Conservation (phyloP, 768 basidiomycete genomes). For the Serendipita vermifera region DNA sequence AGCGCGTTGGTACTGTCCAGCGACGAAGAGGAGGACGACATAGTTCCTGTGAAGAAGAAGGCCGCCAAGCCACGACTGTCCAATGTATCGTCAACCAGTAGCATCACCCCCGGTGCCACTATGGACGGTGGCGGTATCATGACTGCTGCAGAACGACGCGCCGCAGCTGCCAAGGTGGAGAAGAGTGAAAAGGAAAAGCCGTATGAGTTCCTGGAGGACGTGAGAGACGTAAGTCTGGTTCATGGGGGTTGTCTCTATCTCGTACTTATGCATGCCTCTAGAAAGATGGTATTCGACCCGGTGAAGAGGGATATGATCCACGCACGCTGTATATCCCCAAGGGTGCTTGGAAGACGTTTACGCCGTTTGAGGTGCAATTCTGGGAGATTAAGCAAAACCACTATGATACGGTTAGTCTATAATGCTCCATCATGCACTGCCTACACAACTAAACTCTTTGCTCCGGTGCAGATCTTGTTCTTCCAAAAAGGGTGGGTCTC, state of each 20-base stretch:
- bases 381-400: slow-evolving; percentile 97
- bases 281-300: slow-evolving; percentile 70
- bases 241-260: not conserved
- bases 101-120: not conserved
- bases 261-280: slow-evolving; percentile 22
- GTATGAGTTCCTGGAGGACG: slow-evolving; percentile 58
- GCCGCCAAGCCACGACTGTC: slow-evolving; percentile 9
- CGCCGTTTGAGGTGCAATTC: slow-evolving; percentile 92
- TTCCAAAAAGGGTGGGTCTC: slow-evolving; percentile 85
- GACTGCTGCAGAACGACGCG: slow-evolving; percentile 70
- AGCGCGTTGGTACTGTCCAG: not conserved
- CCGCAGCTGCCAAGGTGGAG: slow-evolving; percentile 63
- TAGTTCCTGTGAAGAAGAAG: slow-evolving; percentile 11
- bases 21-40: slow-evolving; percentile 25
- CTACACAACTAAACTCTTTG: slow-evolving; percentile 12
- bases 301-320: slow-evolving; percentile 81
- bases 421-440: slow-evolving; percentile 19
- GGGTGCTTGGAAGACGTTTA: slow-evolving; percentile 67
- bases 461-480: slow-evolving; percentile 65
- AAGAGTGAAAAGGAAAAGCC: slow-evolving; percentile 71
- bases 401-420: slow-evolving; percentile 64
- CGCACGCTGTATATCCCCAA: slow-evolving; percentile 72
- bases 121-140: slow-evolving; percentile 31
- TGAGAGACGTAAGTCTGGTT: slow-evolving; percentile 46
- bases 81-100: too few species aligned